These are phyloP conservation scores for Acephala macrosclerotiorum DNA, from an alignment of 2,329 filamentous ascomycete genomes.

Conservation along the genomic window DNA sequence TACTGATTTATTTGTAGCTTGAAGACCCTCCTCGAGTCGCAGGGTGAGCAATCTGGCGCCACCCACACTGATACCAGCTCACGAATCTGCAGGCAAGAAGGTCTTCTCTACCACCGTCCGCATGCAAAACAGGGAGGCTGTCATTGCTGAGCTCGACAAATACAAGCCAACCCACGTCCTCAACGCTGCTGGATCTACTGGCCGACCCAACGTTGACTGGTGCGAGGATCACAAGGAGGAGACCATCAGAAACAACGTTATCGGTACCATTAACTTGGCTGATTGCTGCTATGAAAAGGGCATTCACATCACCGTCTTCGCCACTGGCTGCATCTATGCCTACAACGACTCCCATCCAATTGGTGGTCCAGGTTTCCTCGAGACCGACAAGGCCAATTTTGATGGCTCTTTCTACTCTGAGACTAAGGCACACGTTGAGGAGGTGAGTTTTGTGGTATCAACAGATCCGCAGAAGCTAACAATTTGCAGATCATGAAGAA, in stretches of 20 bases:
- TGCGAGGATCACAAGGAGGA: slow-evolving; percentile 74
- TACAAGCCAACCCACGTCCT: slow-evolving; percentile 71
- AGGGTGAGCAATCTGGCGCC: slow-evolving; percentile 46
- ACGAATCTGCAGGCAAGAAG: slow-evolving; percentile 54
- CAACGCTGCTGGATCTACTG: slow-evolving; percentile 71
- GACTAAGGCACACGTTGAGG: slow-evolving; percentile 71
- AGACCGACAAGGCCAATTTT: slow-evolving; percentile 71
- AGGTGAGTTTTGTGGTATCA: slow-evolving; percentile 50
- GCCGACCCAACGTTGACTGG: slow-evolving; percentile 74
- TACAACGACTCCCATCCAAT: slow-evolving; percentile 68
- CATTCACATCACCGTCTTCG: slow-evolving; percentile 71
- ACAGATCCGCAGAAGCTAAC: slow-evolving; percentile 7
- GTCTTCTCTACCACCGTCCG: slow-evolving; percentile 67
- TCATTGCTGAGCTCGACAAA: slow-evolving; percentile 61
- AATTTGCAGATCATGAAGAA: slow-evolving; percentile 62
- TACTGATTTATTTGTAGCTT: slow-evolving; percentile 44
- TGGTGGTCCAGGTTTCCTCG: slow-evolving; percentile 64
- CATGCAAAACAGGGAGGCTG: slow-evolving; percentile 68
- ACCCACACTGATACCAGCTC: slow-evolving; percentile 14
- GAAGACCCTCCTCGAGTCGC: slow-evolving; percentile 61
- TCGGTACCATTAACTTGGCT: slow-evolving; percentile 68
- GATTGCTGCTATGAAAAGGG: slow-evolving; percentile 65
- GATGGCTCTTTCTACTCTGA: slow-evolving; percentile 72
- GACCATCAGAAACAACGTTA: slow-evolving; percentile 72
- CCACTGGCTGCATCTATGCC: slow-evolving; percentile 72